Percentiles rank a stretch among this genome's conserved stretches.
These are phyloP conservation scores for Nothopassalora personata DNA, from an alignment of 2,329 filamentous ascomycete genomes.

Conservation along the genomic window DNA sequence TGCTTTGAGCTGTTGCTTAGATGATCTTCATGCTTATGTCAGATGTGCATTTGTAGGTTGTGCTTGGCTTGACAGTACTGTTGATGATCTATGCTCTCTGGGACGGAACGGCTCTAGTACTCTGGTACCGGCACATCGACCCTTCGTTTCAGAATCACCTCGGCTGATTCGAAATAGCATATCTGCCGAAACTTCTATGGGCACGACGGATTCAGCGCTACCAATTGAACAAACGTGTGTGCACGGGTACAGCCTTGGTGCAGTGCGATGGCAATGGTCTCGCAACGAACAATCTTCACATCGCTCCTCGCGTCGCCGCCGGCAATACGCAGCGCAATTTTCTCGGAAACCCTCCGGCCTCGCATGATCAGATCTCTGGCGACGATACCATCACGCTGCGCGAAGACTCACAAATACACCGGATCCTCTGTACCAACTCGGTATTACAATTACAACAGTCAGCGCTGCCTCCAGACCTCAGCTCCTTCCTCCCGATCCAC, in stretches of 20 bases:
- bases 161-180: background rate
- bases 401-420: constrained; percentile 11
- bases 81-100: background rate
- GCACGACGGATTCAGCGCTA: background rate
- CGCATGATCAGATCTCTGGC: constrained; percentile 16
- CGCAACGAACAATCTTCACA: background rate
- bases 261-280: background rate
- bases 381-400: constrained; percentile 14
- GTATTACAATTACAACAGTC: constrained; percentile 4
- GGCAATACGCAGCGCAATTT: constrained; percentile 14
- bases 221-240: background rate
- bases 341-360: constrained; percentile 11
- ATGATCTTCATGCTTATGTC: background rate
- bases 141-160: background rate
- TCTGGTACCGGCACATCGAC: no score
- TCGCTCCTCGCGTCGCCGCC: constrained; percentile 16
- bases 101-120: background rate
- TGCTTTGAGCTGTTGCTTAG: background rate
- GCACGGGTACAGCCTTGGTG: constrained; percentile 1
- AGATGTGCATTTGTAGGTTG: background rate
- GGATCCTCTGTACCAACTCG: constrained; percentile 10
- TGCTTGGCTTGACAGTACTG: background rate
- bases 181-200: background rate
- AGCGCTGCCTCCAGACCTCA: constrained; percentile 10
- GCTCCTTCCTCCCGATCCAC: constrained; percentile 4